These are phyloP conservation scores for Inonotus hispidus DNA, from an alignment of 1,284 basidiomycete genomes.

Conservation along the genomic window DNA sequence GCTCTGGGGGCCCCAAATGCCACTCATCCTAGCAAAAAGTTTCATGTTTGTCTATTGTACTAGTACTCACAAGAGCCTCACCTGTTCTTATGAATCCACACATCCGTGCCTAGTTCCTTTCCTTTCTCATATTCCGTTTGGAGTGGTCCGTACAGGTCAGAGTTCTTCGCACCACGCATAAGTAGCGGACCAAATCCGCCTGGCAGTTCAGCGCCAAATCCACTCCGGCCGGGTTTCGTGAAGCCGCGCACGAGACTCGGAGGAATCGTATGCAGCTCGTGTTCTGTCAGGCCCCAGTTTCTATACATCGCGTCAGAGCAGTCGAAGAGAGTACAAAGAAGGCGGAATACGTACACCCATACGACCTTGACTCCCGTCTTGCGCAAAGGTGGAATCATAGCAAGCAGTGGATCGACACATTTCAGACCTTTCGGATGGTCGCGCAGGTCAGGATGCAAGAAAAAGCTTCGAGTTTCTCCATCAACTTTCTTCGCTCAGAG, in stretches of 20 bases:
- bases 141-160: slow-evolving; percentile 55
- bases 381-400: slow-evolving; percentile 45
- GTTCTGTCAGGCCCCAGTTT: slow-evolving; percentile 65
- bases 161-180: slow-evolving; percentile 53
- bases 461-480: slow-evolving; percentile 40
- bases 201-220: slow-evolving; percentile 53
- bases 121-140: slow-evolving; percentile 51
- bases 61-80: slow-evolving; percentile 21
- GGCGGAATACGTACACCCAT: slow-evolving; percentile 46
- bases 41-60: neutral
- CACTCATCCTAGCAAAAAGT: slow-evolving; percentile 48
- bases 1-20: slow-evolving; percentile 57
- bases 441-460: slow-evolving; percentile 57
- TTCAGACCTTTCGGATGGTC: slow-evolving; percentile 51
- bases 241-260: slow-evolving; percentile 50
- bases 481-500: neutral
- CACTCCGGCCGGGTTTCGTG: slow-evolving; percentile 43
- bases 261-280: slow-evolving; percentile 56
- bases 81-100: slow-evolving; percentile 73
- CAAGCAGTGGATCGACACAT: slow-evolving; percentile 52
- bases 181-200: slow-evolving; percentile 52
- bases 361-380: slow-evolving; percentile 53
- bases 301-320: too few species aligned
- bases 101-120: slow-evolving; percentile 48
- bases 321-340: too few species aligned